Evolutionary conservation across 768 basidiomycete species (phyloP).

Genomic region (Lentinus brumalis): DNA sequence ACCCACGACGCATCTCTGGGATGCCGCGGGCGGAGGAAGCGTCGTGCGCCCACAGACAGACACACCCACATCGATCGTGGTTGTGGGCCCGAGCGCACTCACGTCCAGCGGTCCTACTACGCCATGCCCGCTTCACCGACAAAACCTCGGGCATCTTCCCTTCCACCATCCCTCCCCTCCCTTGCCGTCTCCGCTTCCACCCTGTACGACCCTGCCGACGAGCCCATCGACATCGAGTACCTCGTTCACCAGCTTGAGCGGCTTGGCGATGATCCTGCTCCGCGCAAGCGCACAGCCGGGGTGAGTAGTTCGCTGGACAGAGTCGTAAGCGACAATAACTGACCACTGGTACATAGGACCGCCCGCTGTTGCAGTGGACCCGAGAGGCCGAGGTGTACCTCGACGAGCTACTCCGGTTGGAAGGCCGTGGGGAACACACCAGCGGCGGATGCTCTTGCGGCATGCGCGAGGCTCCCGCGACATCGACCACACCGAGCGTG

Average conservation of each 20-base stretch:
- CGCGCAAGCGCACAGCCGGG: not conserved
- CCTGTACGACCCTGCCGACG: not conserved
- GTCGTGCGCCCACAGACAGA: not conserved
- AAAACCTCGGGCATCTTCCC: not conserved
- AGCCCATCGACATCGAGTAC: not conserved
- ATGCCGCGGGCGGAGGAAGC: too few relatives aligned
- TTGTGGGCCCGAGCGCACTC: not conserved
- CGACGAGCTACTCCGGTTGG: slow-evolving; percentile 5
- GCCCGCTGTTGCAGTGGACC: slow-evolving; percentile 3
- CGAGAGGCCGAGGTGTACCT: not conserved
- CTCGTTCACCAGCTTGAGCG: not conserved
- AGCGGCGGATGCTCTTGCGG: not conserved
- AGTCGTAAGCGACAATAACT: too few relatives aligned
- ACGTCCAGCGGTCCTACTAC: too few relatives aligned
- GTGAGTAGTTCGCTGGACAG: too few relatives aligned
- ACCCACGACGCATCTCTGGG: not conserved
- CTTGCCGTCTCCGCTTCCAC: not conserved
- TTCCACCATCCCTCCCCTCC: not conserved
- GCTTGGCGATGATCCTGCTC: not conserved
- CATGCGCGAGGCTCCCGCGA: too few relatives aligned
- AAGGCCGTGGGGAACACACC: slow-evolving; percentile 1
- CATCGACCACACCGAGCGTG: too few relatives aligned
- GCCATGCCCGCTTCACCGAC: not conserved
- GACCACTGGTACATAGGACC: too few relatives aligned
- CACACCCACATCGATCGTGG: not conserved